Conservation (phyloP, 441 rosid genomes). For the Pelargonium australe region DNA sequence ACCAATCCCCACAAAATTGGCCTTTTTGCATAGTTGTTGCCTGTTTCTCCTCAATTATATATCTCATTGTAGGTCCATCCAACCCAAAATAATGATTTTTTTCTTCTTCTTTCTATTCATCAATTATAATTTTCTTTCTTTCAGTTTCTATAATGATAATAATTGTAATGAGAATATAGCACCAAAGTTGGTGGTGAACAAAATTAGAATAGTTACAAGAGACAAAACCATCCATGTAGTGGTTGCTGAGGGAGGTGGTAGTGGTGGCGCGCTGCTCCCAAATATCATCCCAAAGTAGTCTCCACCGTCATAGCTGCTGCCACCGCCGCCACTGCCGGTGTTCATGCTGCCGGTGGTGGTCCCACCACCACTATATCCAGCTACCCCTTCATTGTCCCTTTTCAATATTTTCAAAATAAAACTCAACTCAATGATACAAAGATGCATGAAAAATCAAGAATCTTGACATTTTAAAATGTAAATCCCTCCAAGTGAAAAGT, state of each 20-base stretch:
- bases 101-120: neutral
- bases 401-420: neutral
- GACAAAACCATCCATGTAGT: neutral
- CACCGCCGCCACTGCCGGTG: neutral
- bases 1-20: slow-evolving; percentile 4
- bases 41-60: neutral
- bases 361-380: neutral
- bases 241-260: neutral
- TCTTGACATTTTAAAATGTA: neutral
- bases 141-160: neutral
- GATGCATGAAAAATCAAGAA: neutral
- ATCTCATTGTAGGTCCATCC: neutral
- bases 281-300: neutral
- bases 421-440: neutral
- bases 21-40: neutral
- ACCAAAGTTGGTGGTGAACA: neutral
- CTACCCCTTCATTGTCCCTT: neutral
- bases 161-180: neutral
- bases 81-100: neutral
- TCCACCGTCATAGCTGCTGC: neutral
- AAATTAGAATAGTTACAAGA: neutral
- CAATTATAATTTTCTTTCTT: neutral
- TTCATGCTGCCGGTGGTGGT: neutral
- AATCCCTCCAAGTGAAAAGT: neutral
- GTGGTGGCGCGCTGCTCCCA: neutral